Conservation (phyloP, 805 yeast species). For the Candida morakotiae region DNA sequence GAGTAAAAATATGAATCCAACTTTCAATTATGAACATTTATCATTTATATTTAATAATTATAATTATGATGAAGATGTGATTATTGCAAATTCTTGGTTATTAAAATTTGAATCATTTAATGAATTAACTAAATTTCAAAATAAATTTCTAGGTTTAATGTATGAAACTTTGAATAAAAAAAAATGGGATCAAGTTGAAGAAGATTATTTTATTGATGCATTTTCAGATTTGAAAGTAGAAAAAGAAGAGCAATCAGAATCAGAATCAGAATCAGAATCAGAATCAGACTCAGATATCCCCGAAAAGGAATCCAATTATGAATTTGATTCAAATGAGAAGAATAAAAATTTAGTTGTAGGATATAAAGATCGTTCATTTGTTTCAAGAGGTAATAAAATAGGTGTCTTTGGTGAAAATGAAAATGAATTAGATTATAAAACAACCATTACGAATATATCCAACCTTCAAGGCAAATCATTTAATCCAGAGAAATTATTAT, state of each 20-base stretch:
- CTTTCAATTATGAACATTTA: slow-evolving; percentile 51
- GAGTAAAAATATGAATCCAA: slow-evolving; percentile 54
- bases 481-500: slow-evolving; percentile 64
- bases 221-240: slow-evolving; percentile 34
- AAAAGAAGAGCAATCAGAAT: slow-evolving; percentile 28
- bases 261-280: slow-evolving; percentile 19
- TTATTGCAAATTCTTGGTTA: slow-evolving; percentile 55
- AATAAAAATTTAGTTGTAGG: slow-evolving; percentile 74
- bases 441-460: slow-evolving; percentile 62
- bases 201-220: slow-evolving; percentile 55
- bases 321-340: slow-evolving; percentile 26
- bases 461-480: slow-evolving; percentile 45
- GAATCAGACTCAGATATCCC: slow-evolving; percentile 24
- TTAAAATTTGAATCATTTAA: slow-evolving; percentile 46
- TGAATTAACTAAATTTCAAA: slow-evolving; percentile 49
- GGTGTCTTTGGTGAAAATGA: slow-evolving; percentile 73
- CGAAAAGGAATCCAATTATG: slow-evolving; percentile 18
- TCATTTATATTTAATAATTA: slow-evolving; percentile 67
- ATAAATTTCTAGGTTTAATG: slow-evolving; percentile 43
- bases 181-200: slow-evolving; percentile 50
- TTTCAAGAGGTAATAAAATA: slow-evolving; percentile 71
- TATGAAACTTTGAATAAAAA: slow-evolving; percentile 59
- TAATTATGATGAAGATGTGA: slow-evolving; percentile 14
- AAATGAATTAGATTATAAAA: slow-evolving; percentile 48
- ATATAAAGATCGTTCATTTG: slow-evolving; percentile 68